Base-by-base conservation (phyloP, 306 rosid species). In the Cicer cuneatum region DNA sequence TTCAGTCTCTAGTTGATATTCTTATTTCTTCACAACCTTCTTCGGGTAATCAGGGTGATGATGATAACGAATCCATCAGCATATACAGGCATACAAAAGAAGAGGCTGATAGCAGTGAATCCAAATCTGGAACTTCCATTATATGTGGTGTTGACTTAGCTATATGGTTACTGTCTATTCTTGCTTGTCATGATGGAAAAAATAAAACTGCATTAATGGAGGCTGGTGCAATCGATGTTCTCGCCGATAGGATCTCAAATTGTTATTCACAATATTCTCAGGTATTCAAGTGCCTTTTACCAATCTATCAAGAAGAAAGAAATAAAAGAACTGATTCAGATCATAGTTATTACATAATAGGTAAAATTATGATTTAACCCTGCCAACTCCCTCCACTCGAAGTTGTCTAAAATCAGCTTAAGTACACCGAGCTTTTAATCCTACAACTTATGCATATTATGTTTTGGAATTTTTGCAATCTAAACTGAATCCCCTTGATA, bases 191-290 rank as follows among this genome's bases (percentile, higher is more conserved):
- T 52, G 92, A 88, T 79, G 96, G 78, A 77, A 90, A 81, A 78
- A 86, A 88, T 80, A 94, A 86, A 82, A 67, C 15, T 77, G 81
- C 76, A 82, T 90, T 90, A 72, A 91, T 89, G 98, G 97, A 93
- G 76, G 87, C 97, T 82, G 98, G 92, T 75, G 98, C 93, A n/a
- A 86, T 94, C 82, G 98, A 91, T 72, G 89, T 86, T 76, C 87
- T 94, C 71, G 86, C 86, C 12, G 96, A 91, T 29, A 86, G 95
- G 87, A 90, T 94, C 84, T 83, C 98, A 61, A 84, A 85, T 69
- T 85, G 78, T 80, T 94, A 75, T 75, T 83, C 90, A 12, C 90
- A 80, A 66, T 90, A 90, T 82, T 84, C 92, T 79, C 98, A 91
- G 98, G 98, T 94, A 87, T 82, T 84, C 45, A 29, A 18, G 72